These are phyloP conservation scores for Dioszegia hungarica DNA, from an alignment of 768 basidiomycete species.

Conservation along the genomic window DNA sequence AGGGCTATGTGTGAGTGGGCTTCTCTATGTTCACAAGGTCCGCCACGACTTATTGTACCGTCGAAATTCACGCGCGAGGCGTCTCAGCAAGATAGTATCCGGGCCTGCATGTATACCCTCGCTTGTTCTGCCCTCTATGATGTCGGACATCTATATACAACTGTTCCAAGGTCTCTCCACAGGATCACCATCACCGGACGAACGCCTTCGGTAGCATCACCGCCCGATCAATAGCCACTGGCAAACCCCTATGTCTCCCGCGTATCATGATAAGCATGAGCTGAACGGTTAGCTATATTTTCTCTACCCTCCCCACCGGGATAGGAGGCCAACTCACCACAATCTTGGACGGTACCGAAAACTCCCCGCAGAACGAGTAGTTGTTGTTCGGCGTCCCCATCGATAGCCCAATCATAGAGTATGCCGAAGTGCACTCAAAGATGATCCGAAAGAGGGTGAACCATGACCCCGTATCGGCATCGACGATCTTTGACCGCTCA, in stretches of 20 bases:
- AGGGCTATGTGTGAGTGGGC: too few relatives aligned
- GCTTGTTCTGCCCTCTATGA: too few relatives aligned
- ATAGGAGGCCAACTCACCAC: constrained; percentile 25
- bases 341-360: constrained; percentile 34
- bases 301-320: too few relatives aligned
- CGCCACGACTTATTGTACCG: too few relatives aligned
- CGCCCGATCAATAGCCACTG: constrained; percentile 42
- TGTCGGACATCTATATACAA: background rate
- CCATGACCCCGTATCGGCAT: constrained; percentile 24
- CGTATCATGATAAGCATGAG: constrained; percentile 35
- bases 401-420: constrained; percentile 39
- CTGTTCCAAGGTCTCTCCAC: background rate
- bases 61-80: too few relatives aligned
- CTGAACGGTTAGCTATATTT: background rate
- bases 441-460: constrained; percentile 39
- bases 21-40: too few relatives aligned
- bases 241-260: constrained; percentile 40
- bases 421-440: constrained; percentile 42
- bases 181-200: background rate
- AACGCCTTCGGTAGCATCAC: constrained; percentile 36
- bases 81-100: too few relatives aligned
- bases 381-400: constrained; percentile 41
- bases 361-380: constrained; percentile 34
- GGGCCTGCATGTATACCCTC: too few relatives aligned
- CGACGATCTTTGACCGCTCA: constrained; percentile 36